Evolutionary conservation across 306 rosid species (phyloP), one percentile per base, ranked within the genome.

Genomic region (Acacia melanoxylon): DNA sequence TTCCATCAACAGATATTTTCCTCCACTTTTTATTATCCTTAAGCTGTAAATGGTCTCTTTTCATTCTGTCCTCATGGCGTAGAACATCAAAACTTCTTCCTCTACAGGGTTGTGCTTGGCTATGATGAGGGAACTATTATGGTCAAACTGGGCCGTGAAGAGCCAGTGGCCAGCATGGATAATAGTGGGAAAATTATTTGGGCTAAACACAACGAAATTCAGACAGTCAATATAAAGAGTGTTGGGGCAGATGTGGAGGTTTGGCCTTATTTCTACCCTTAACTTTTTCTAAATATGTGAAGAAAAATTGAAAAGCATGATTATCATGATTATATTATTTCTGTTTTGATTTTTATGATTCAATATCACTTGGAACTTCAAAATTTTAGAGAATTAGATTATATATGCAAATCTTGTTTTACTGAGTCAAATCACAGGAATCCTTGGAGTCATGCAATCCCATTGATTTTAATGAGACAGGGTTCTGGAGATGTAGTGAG

Each of bases 71-170:
- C 63, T 63, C 31, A 10, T 77, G 77, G 68, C 74, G 22, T 49
- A 58, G 74, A 75, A 70, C 73, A 72, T 51, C 33, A 69, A 68
- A 72, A 29, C 65, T 31, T 68, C 79, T 85, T 49, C 72, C 54
- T 72, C 44, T 68, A 31, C 80, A 95, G 98, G 88, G 97, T 95
- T 78, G 99, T 92, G 86, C 91, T 95, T 89, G 99, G 99, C 77
- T 95, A 93, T 78, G 99, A 95, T 76, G 98, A 95, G 85, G 99
- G 99, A 86, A 87, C 97, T 27, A 93, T 95, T 52, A 95, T 95
- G 99, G 97, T 95, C 74, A 95, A 95, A 90, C 97, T 95, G 89
- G 99, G 99, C 69, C 94, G 99, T 75, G 99, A 95, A 89, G 99
- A 81, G 74, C 99, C 99, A 68, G 94, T 95, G 58, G 99, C 97